A percentile compares a stretch with the other conserved stretches of the same genome.
Conservation (phyloP, 108 stramenopile genomes). For the Asterionellopsis glacialis region DNA sequence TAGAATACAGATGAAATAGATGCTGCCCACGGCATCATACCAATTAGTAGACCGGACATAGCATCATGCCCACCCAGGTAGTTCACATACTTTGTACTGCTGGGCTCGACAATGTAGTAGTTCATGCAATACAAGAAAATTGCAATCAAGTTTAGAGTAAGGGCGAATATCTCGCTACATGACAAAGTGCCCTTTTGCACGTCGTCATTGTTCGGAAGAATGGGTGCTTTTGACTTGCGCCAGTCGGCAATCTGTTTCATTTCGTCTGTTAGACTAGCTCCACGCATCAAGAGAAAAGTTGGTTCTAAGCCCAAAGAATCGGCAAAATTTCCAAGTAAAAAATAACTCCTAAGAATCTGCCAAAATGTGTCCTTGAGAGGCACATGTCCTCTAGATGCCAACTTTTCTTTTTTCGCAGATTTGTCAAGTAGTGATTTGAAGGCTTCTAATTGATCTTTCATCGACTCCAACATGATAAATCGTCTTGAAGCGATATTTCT, state of each 20-base stretch:
- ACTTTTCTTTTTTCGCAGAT: slow-evolving; percentile 12
- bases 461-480: slow-evolving; percentile 1
- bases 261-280: slow-evolving; percentile 38
- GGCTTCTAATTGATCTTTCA: slow-evolving; percentile 7
- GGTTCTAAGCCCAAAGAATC: slow-evolving; percentile 55
- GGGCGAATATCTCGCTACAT: slow-evolving; percentile 11
- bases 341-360: slow-evolving; percentile 41
- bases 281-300: slow-evolving; percentile 41
- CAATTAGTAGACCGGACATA: slow-evolving; percentile 76
- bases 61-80: slow-evolving; percentile 75
- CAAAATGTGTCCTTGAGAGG: slow-evolving; percentile 38
- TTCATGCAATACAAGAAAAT: slow-evolving; percentile 89
- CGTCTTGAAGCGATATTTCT: background rate
- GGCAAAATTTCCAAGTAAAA: slow-evolving; percentile 41
- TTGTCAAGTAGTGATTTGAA: slow-evolving; percentile 31
- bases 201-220: background rate
- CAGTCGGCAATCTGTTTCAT: slow-evolving; percentile 52
- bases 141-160: slow-evolving; percentile 64
- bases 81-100: slow-evolving; percentile 74
- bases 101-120: slow-evolving; percentile 91
- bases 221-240: slow-evolving; percentile 24
- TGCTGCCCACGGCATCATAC: slow-evolving; percentile 85
- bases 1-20: slow-evolving; percentile 64
- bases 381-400: slow-evolving; percentile 19
- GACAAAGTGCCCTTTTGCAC: background rate